Base-by-base conservation (phyloP, 352 stramenopile species). In the Globisporangium nunn region DNA sequence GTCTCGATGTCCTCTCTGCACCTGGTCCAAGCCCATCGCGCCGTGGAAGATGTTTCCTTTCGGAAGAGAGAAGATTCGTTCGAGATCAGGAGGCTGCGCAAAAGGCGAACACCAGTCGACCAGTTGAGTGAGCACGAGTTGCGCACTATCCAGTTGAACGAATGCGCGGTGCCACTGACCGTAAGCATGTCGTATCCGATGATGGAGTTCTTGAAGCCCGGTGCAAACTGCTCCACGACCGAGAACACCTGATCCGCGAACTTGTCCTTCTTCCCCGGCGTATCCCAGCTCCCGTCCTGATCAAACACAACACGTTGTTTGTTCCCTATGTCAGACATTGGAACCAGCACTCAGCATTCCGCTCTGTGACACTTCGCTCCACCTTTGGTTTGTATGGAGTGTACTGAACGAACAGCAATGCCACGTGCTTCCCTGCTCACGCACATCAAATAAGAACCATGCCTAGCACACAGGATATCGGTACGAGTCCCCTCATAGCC, bases 31-130 rank as follows among this genome's bases (percentile, higher is more conserved):
- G 1, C 82, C 75, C 80, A 97, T 88, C 6, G 87, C 81, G 8
- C 89, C 87, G 35, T 97, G 88, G 43, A 96, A 96, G 44, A 97
- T 97, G 49, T 97, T 96, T 7, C 88, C 88, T 43, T 67, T 75
- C 7, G 81, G 83, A 23, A 97, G 72, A 15, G 86, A 92, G 58
- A 97, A 96, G 30, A 96, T 71, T 17, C 75, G 61, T 56, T 97
- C 88, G 4, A 97, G 76, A 31, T 97, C 88, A 23, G 78, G 81
- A 29, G 88, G 88, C 76, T 93, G 51, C 45, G 4, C 2, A 39
- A 10, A 23, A 47, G 3, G 10, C 37, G 6, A 17, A 43, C 37
- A 43, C 37, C 37, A 10, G 23, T 23, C 23, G 23, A 45, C n/a
- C 5, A 39, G 33, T 0, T 18, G 12, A 37, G 33, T n/a, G 50